Evolutionary conservation across 2,329 filamentous ascomycete genomes (phyloP).

Genomic region (Fusarium sp.): DNA sequence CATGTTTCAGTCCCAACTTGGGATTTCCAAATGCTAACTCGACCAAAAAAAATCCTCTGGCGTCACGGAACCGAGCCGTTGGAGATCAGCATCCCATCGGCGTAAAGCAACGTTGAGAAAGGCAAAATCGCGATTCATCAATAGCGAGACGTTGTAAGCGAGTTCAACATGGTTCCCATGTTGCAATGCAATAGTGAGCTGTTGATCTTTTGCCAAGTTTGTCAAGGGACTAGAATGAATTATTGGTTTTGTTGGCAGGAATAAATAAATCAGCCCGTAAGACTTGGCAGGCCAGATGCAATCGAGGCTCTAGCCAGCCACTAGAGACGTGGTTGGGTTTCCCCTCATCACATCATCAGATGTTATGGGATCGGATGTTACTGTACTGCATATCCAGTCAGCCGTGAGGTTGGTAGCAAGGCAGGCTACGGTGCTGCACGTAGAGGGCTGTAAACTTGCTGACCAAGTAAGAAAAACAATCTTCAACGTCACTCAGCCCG

Average conservation of each 20-base stretch:
- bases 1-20: conserved; percentile 7
- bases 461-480: conserved; percentile 8
- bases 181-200: conserved; percentile 12
- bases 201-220: conserved; percentile 26
- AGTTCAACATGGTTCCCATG: conserved; percentile 19
- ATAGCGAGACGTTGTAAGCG: conserved; percentile 9
- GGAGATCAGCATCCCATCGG: conserved; percentile 7
- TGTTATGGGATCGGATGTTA: conserved; percentile 5
- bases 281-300: conserved; percentile 32
- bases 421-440: neutral
- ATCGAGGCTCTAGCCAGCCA: conserved; percentile 33
- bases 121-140: conserved; percentile 16
- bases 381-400: conserved; percentile 26
- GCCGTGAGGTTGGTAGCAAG: conserved; percentile 5
- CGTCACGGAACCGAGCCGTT: conserved; percentile 11
- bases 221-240: conserved; percentile 19
- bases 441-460: conserved; percentile 1
- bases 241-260: conserved; percentile 33
- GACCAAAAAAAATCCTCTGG: neutral
- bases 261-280: conserved; percentile 21
- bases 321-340: conserved; percentile 21
- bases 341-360: conserved; percentile 29
- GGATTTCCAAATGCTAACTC: neutral
- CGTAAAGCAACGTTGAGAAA: conserved; percentile 1
- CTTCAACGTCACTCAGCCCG: neutral